Conservation (phyloP, 1,284 basidiomycete genomes). For the Rhizoctonia solani region DNA sequence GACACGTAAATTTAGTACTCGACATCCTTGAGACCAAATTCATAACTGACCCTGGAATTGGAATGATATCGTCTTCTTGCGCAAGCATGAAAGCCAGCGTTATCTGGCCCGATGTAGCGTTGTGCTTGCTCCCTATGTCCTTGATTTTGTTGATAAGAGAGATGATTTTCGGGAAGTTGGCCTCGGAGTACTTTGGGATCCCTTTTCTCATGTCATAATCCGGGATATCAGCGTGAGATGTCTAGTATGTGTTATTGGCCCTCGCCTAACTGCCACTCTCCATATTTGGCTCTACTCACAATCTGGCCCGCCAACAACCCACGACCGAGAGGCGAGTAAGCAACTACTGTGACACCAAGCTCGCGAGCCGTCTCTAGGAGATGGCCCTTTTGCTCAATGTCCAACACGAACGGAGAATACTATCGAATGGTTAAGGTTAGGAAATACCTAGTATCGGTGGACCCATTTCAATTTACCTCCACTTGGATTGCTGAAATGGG, state of each 20-base stretch:
- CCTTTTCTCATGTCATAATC: background rate
- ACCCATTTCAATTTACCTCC: conserved; percentile 17
- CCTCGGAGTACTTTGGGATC: conserved; percentile 44
- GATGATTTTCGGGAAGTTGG: conserved; percentile 63
- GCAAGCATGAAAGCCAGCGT: conserved; percentile 65
- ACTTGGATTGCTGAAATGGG: conserved; percentile 66
- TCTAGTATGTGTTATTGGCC: background rate
- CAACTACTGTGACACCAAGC: conserved; percentile 17
- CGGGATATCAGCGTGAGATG: conserved; percentile 2
- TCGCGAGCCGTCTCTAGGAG: conserved; percentile 13
- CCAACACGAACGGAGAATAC: conserved; percentile 25
- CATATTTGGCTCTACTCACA: background rate
- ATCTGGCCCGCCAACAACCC: conserved; percentile 48
- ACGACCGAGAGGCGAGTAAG: conserved; percentile 40
- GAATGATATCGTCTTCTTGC: conserved; percentile 58
- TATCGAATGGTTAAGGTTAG: background rate
- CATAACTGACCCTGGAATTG: conserved; percentile 53
- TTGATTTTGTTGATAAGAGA: conserved; percentile 54
- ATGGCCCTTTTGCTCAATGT: conserved; percentile 8
- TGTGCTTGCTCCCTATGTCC: conserved; percentile 52
- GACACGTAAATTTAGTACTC: background rate
- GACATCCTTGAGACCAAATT: background rate
- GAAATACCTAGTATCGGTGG: background rate
- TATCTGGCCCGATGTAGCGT: conserved; percentile 58
- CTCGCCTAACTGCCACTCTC: background rate